Percentiles rank a stretch among this genome's conserved stretches.
These are phyloP conservation scores for Chlorophyllum brunneum DNA, from an alignment of 768 basidiomycete genomes.

Conservation along the genomic window DNA sequence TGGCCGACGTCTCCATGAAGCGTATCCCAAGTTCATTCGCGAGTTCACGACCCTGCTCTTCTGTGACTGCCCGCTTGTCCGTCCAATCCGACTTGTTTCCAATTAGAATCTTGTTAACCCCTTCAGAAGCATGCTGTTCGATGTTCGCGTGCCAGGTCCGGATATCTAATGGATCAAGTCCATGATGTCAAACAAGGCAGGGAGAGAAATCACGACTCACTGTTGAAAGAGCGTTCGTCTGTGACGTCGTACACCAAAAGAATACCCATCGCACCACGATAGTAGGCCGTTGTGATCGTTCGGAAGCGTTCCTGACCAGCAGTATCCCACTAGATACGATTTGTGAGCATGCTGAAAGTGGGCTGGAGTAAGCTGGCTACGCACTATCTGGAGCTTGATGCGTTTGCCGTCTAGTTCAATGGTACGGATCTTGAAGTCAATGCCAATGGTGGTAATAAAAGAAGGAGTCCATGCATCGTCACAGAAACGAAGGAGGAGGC, in stretches of 20 bases:
- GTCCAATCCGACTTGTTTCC: slow-evolving; percentile 99
- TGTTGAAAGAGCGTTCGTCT: slow-evolving; percentile 92
- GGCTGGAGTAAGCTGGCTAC: slow-evolving; percentile 27
- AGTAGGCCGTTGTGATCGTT: slow-evolving; percentile 98
- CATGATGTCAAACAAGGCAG: neutral
- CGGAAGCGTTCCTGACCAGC: slow-evolving; percentile 98
- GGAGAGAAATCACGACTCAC: slow-evolving; percentile 43
- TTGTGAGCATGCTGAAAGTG: neutral
- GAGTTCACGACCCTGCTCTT: slow-evolving; percentile 88
- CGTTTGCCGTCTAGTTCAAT: slow-evolving; percentile 98
- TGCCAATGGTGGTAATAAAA: slow-evolving; percentile 99
- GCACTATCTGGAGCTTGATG: slow-evolving; percentile 97
- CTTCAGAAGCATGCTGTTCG: slow-evolving; percentile 97
- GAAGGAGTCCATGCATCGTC: slow-evolving; percentile 99
- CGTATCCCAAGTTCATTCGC: slow-evolving; percentile 92
- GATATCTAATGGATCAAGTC: slow-evolving; percentile 60
- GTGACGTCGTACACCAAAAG: slow-evolving; percentile 98
- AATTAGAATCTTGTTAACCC: slow-evolving; percentile 98
- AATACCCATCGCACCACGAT: slow-evolving; percentile 98
- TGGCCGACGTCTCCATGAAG: slow-evolving; percentile 98
- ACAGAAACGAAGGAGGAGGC: slow-evolving; percentile 93
- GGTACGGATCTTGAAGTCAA: slow-evolving; percentile 99
- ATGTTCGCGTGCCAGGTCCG: slow-evolving; percentile 98
- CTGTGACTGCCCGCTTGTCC: slow-evolving; percentile 89
- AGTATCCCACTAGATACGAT: slow-evolving; percentile 85